Evolutionary conservation across 352 stramenopile genomes (phyloP).

Genomic region (Sclerospora graminicola): DNA sequence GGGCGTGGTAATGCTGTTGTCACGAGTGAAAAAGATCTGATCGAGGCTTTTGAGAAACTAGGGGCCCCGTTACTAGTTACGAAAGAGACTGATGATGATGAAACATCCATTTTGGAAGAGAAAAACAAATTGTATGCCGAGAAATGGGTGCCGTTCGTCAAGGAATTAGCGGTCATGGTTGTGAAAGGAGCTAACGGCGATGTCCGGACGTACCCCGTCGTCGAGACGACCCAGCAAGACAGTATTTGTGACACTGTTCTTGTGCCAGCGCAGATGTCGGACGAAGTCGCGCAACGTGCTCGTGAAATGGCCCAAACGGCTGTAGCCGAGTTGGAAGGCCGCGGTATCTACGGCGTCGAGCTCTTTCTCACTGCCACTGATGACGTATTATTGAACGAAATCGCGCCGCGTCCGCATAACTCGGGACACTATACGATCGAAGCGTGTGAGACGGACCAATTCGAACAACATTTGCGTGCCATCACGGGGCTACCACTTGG

Average conservation of each 20-base stretch:
- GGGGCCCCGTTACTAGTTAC: constrained; percentile 20
- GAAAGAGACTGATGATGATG: constrained; percentile 10
- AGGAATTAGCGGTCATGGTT: constrained; percentile 96
- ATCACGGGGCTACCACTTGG: constrained; percentile 92
- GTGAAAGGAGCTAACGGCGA: constrained; percentile 66
- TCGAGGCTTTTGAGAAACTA: constrained; percentile 74
- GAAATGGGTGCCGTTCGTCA: constrained; percentile 95
- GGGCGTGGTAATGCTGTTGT: constrained; percentile 95
- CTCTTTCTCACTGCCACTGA: constrained; percentile 89
- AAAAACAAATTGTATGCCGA: constrained; percentile 85
- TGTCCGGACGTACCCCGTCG: constrained; percentile 90
- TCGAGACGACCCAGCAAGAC: constrained; percentile 95
- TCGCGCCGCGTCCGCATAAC: constrained; percentile 96
- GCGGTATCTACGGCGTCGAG: constrained; percentile 95
- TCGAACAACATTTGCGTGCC: constrained; percentile 96
- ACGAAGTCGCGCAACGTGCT: constrained; percentile 30
- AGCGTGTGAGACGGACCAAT: constrained; percentile 95
- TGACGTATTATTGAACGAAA: constrained; percentile 94
- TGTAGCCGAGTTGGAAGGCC: constrained; percentile 73
- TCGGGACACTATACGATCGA: constrained; percentile 99
- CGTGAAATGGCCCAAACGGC: constrained; percentile 49
- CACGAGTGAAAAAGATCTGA: constrained; percentile 61
- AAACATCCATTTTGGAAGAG: constrained; percentile 13
- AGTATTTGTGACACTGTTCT: constrained; percentile 96
- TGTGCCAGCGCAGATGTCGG: constrained; percentile 72